Base-by-base conservation (phyloP, 2,329 filamentous ascomycete genomes). In the Hymenoscyphus albidus region DNA sequence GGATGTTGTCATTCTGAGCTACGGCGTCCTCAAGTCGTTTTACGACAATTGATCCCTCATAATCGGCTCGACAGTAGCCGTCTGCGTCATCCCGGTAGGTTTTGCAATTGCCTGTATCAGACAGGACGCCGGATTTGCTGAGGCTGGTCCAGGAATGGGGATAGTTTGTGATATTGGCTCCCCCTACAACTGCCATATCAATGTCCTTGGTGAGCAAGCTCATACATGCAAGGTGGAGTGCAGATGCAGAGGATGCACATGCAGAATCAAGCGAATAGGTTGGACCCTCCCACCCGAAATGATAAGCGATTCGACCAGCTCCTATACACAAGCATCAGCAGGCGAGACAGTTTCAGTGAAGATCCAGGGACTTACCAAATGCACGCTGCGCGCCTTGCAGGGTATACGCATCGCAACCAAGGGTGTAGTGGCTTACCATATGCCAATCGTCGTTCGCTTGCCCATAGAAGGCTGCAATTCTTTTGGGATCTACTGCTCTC, bases 51-150 rank as follows among this genome's bases (percentile, higher is more conserved):
- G 78, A 71, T 0, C 76, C 82, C 39, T 78, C 74, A 3, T 77
- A 81, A 56, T 85, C 83, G 0, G 74, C 81, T 4, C 83, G 78
- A 64, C 81, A 83, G 65, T 84, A 85, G 3, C 83, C 83, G 69
- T 83, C 80, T 0, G 81, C 82, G 6, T 70, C 70, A 14, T 73
- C 73, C 62, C 82, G 80, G 42, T 77, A 83, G 1, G 78, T 76
- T 61, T 82, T 82, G 68, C 82, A 84, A 0, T 80, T 78, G 72
- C 54, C 5, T 86, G 88, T 72, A 48, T 65, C 65, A 2, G 69
- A 68, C 14, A 73, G 62, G 56, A 73, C 72, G 32, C 67, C 62
- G 10, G 67, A 69, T 13, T 6, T 44, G 51, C 58, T 58, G 1
- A 73, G 62, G 13, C 66, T 68, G 42, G 67, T 54, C 48, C 58